Base-by-base conservation (phyloP, 164 flowering plant species). In the Piper betle region DNA sequence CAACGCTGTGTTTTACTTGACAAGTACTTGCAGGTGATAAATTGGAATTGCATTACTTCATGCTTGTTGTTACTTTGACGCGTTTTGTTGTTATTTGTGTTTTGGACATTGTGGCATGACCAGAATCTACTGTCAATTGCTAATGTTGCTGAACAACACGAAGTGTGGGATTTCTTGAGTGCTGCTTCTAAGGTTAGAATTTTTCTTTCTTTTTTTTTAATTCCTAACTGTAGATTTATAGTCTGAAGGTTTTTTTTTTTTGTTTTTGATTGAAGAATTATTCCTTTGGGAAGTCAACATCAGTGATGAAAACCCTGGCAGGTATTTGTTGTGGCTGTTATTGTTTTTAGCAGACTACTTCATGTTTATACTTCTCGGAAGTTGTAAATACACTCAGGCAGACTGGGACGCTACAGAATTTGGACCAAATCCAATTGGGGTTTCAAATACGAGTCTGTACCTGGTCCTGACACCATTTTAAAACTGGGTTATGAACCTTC, bases 131-230 rank as follows among this genome's bases (percentile, higher is more conserved):
- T 94, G 68, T 87, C 96, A 67, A 91, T 94, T 67, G 89, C 97
- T 60, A 94, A 94, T 85, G 96, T 91, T 71, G 97, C 96, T 48
- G 99, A 94, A 68, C 99, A 91, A 68, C 99, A 94, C 79, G 99
- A 94, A 83, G 96, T 94, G 62, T 94, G 96, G 97, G 99, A 94
- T 73, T 94, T 94, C 73, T 67, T 94, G 53, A 87, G 96, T 73
- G 76, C 56, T 71, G 80, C 96, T 57, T 94, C 99, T 52, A 85
- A 91, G 96, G 99, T 94, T 19, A 63, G 68, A 53, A 53, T 62
- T 53, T 63, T 64, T 68, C 42, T 41, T 46, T 39, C 39, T 20
- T 40, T 62, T 41, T 20, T 25, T 25, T 25, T 25, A 25, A 25
- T 25, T 25, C 1, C 2, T 25, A 25, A 38, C 39, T 52, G 39